Percentiles rank a stretch among this genome's conserved stretches.
These are phyloP conservation scores for Hericium coralloides DNA, from an alignment of 768 basidiomycete species.

Conservation along the genomic window DNA sequence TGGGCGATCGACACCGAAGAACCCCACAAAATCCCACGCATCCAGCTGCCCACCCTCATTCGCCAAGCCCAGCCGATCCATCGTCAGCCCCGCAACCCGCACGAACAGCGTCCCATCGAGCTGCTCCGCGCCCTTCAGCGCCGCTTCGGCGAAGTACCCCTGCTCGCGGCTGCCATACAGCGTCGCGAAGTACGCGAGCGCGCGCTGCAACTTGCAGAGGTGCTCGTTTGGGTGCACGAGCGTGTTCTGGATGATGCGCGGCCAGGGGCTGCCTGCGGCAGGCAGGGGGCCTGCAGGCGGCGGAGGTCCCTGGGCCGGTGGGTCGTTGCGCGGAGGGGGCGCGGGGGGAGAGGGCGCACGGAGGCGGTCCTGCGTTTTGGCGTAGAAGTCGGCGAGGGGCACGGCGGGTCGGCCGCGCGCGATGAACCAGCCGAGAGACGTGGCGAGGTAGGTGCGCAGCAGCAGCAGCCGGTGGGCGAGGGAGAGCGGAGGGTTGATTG, in stretches of 20 bases:
- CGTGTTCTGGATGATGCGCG: conserved; percentile 41
- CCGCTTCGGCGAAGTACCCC: conserved; percentile 22
- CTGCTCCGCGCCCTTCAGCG: conserved; percentile 39
- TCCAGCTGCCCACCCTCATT: conserved; percentile 5
- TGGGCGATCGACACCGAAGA: background rate
- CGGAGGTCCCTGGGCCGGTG: conserved; percentile 4
- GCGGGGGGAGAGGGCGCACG: conserved; percentile 17
- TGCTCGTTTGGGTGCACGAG: conserved; percentile 55
- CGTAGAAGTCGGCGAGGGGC: conserved; percentile 42
- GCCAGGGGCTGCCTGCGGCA: conserved; percentile 35
- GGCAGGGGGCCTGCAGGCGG: conserved; percentile 3
- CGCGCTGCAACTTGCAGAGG: conserved; percentile 39
- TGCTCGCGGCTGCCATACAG: conserved; percentile 34
- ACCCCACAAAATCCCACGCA: conserved; percentile 3
- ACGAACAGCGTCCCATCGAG: conserved; percentile 60
- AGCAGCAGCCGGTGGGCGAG: conserved; percentile 39
- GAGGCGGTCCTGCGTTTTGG: conserved; percentile 11
- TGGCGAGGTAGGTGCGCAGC: conserved; percentile 50
- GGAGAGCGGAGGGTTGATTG: conserved; percentile 16
- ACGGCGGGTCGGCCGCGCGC: conserved; percentile 45
- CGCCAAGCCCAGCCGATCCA: conserved; percentile 19
- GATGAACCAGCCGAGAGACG: conserved; percentile 44
- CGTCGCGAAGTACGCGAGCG: conserved; percentile 36
- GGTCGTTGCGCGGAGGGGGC: conserved; percentile 18
- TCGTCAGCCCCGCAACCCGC: conserved; percentile 44